Base-by-base conservation (phyloP, 2,329 filamentous ascomycete genomes). In the Arachnomyces sp. region DNA sequence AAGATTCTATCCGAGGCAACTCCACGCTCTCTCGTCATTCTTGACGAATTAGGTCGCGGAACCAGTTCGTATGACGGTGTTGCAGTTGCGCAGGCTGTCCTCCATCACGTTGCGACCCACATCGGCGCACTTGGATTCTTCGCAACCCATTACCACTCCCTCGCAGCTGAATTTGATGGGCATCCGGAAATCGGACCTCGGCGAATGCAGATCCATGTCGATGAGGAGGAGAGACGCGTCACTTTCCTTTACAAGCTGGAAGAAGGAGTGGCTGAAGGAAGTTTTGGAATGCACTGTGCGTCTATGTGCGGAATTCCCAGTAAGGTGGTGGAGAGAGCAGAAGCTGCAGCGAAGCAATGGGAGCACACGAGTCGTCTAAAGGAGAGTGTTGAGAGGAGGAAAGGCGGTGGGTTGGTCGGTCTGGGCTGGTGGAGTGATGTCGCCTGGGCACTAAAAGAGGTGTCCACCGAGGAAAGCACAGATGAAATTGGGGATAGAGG, bases 261-360 rank as follows among this genome's bases (percentile, higher is more conserved):
- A 63, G 78, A 86, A 11, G 92, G 92, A 2, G 87, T 96, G 7
- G 92, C 92, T 0, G 89, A 96, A 62, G 92, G 92, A 12, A 94
- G 86, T 56, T 98, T 96, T 56, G 92, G 92, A 53, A 98, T 98
- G 92, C 92, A 98, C 62, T 98, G 92, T 59, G 92, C 92, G 1
- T 83, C 87, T 44, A 98, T 98, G 92, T 98, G 92, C 54, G 92
- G 92, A 1, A 96, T 98, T 48, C 79, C 87, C 0, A 71, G 72
- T 33, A 81, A 81, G 40, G 80, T 98, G 12, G 87, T 98, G 46
- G 81, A 89, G 56, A 71, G 84, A 15, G 92, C 92, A 0, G 92
- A 98, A 63, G 77, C 82, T 15, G 92, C 92, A 4, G 92, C 92
- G 1, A 80, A 74, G 51, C 86, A 88, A 54, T 96, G 92, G 88